phyloP scores from a whole-genome alignment of 306 rosid species.

The Dicorynia guianensis region DNA sequence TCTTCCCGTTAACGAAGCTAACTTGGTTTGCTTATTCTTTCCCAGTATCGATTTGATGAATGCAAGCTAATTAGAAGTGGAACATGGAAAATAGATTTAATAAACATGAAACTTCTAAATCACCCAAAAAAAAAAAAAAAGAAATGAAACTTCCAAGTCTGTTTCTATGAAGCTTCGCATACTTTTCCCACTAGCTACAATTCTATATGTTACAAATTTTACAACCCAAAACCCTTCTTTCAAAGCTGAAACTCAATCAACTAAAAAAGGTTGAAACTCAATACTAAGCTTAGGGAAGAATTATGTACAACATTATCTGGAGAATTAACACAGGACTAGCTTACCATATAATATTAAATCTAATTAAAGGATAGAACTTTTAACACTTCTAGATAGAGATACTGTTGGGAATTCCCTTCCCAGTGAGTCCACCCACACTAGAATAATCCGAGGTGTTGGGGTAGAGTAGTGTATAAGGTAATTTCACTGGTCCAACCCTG shows the following conservation, averaged over 20 bases:
- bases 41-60: no score
- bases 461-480: constrained; percentile 80
- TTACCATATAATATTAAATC: background rate
- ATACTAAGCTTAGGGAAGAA: background rate
- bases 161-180: background rate
- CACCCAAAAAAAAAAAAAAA: no score
- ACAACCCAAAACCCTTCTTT: background rate
- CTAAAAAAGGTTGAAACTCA: no score
- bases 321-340: background rate
- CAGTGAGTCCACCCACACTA: constrained; percentile 79
- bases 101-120: background rate
- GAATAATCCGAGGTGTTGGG: constrained; percentile 81
- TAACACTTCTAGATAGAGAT: constrained; percentile 61
- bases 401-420: constrained; percentile 95
- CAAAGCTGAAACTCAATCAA: background rate
- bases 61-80: no score
- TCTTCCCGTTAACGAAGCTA: no score
- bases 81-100: no score
- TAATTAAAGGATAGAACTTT: background rate
- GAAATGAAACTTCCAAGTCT: background rate
- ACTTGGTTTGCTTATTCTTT: no score
- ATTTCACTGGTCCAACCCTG: constrained; percentile 73
- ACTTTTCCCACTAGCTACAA: background rate
- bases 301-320: background rate
- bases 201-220: background rate